These are phyloP conservation scores for Linum tenue DNA, from an alignment of 345 rosid genomes.

Conservation along the genomic window DNA sequence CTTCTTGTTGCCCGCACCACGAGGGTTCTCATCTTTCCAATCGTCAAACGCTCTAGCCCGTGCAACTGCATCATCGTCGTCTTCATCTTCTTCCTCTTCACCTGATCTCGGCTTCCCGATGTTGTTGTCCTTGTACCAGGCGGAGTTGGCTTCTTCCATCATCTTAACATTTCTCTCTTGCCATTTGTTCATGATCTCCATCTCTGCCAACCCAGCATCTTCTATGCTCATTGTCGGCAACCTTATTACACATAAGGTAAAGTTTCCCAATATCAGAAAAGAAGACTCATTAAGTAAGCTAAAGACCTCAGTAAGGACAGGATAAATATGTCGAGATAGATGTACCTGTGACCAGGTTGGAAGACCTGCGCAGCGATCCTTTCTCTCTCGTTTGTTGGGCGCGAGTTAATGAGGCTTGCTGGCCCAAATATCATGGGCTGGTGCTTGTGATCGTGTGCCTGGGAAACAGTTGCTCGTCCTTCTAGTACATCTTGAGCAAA, in stretches of 20 bases:
- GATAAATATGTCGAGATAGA: neutral
- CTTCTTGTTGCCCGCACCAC: slow-evolving; percentile 95
- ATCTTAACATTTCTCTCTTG: slow-evolving; percentile 69
- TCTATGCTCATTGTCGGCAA: slow-evolving; percentile 99
- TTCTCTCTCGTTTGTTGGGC: slow-evolving; percentile 60
- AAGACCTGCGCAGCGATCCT: slow-evolving; percentile 82
- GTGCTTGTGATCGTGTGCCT: slow-evolving; percentile 87
- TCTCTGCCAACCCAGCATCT: slow-evolving; percentile 91
- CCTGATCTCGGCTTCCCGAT: slow-evolving; percentile 21
- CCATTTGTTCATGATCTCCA: slow-evolving; percentile 89
- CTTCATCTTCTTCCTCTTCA: slow-evolving; percentile 28
- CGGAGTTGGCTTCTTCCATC: slow-evolving; percentile 83
- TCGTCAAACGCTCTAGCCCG: slow-evolving; percentile 88
- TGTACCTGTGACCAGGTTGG: slow-evolving; percentile 75
- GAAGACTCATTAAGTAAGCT: neutral
- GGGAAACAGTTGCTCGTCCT: slow-evolving; percentile 74
- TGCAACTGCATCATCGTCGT: slow-evolving; percentile 60
- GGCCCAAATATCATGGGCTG: slow-evolving; percentile 91
- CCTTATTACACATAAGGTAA: slow-evolving; percentile 24
- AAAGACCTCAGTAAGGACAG: neutral
- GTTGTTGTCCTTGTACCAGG: slow-evolving; percentile 62
- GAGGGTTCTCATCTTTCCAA: slow-evolving; percentile 98
- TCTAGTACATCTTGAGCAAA: slow-evolving; percentile 95
- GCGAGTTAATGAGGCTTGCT: slow-evolving; percentile 65
- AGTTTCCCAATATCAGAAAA: no score